Evolutionary conservation across 139 green algal genomes (phyloP).

Genomic region (Micractinium conductrix): DNA sequence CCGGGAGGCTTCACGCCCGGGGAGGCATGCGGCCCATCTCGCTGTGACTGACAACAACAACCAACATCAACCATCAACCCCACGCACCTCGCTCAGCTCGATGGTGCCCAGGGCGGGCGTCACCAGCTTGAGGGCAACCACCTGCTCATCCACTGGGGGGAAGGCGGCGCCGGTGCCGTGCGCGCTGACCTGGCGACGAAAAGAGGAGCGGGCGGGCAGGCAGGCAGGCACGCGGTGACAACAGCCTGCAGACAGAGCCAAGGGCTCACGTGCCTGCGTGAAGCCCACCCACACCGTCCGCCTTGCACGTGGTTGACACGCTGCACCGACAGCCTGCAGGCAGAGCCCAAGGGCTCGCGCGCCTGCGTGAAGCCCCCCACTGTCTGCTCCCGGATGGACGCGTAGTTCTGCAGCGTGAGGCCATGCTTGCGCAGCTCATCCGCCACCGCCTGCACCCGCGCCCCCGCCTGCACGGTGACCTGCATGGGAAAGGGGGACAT

Average conservation of each 20-base stretch:
- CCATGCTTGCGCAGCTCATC: constrained; percentile 83
- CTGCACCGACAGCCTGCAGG: too few species aligned
- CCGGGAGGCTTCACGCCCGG: too few species aligned
- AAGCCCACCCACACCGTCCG: too few species aligned
- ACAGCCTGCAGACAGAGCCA: too few species aligned
- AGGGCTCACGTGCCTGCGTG: constrained; percentile 78
- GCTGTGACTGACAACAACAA: too few species aligned
- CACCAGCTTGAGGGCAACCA: constrained; percentile 90
- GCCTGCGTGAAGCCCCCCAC: constrained; percentile 93
- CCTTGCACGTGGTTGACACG: too few species aligned
- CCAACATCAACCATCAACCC: too few species aligned
- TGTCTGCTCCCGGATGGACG: constrained; percentile 96
- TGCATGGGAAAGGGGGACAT: constrained; percentile 1
- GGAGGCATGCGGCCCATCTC: too few species aligned
- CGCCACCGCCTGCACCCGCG: constrained; percentile 62
- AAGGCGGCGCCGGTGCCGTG: constrained; percentile 94
- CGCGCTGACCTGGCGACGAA: constrained; percentile 76
- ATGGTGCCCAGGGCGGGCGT: constrained; percentile 85
- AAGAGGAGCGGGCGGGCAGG: background rate
- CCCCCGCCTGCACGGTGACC: constrained; percentile 53
- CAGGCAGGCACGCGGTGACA: background rate
- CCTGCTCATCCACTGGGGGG: constrained; percentile 92
- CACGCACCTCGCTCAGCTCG: constrained; percentile 52
- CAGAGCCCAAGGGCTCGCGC: too few species aligned
- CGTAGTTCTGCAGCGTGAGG: constrained; percentile 96